Conservation (phyloP, 805 yeast species). For the Torulaspora delbrueckii region DNA sequence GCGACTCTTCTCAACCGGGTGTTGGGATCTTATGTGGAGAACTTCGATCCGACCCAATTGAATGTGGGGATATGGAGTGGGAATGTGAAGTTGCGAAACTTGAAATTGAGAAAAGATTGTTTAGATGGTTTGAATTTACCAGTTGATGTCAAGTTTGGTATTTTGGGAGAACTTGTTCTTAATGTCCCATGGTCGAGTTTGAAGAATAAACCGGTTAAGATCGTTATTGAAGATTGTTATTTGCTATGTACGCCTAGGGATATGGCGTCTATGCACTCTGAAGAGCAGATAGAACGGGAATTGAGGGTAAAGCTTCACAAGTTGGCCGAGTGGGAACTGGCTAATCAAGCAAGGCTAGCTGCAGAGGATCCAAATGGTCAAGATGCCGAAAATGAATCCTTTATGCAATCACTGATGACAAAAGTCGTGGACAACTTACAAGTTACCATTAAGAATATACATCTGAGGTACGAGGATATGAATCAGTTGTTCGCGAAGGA, state of each 20-base stretch:
- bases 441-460: conserved; percentile 85
- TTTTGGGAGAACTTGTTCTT: conserved; percentile 78
- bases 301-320: conserved; percentile 62
- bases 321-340: conserved; percentile 57
- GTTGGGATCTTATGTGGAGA: conserved; percentile 66
- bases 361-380: conserved; percentile 36
- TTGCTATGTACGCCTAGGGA: conserved; percentile 73
- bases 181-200: conserved; percentile 97
- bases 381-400: conserved; percentile 61
- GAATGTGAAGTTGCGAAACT: conserved; percentile 78
- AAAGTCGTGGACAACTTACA: conserved; percentile 92
- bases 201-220: conserved; percentile 86
- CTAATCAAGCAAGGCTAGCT: conserved; percentile 43
- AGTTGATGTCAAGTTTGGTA: conserved; percentile 81
- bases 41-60: conserved; percentile 91
- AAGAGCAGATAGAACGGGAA: conserved; percentile 54
- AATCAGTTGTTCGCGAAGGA: conserved; percentile 57
- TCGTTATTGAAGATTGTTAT: conserved; percentile 80
- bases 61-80: conserved; percentile 98
- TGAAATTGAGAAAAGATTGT: conserved; percentile 80
- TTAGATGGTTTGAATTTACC: conserved; percentile 84
- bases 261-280: conserved; percentile 47
- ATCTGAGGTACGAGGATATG: conserved; percentile 84
- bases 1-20: conserved; percentile 34
- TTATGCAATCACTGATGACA: conserved; percentile 79